phyloP scores from a whole-genome alignment of 345 rosid genomes.

The Arabidopsis thaliana region DNA sequence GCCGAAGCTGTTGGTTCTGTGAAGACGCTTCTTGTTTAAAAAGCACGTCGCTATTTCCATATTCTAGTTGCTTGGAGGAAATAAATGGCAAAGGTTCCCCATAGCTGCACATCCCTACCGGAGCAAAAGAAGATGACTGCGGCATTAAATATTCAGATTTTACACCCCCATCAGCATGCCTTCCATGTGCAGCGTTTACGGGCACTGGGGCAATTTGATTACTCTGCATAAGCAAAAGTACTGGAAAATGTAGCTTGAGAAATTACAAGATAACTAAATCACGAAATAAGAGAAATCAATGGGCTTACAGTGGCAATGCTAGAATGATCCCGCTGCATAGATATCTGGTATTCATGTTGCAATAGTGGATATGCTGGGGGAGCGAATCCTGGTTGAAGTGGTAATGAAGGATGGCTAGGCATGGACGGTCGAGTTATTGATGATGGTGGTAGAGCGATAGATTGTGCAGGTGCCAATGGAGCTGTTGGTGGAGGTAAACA shows the following conservation, averaged over 20 bases:
- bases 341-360: slow-evolving; percentile 63
- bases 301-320: slow-evolving; percentile 55
- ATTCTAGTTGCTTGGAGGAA: background rate
- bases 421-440: slow-evolving; percentile 49
- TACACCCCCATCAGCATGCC: slow-evolving; percentile 46
- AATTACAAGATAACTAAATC: slow-evolving; percentile 6
- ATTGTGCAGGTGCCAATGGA: slow-evolving; percentile 62
- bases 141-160: background rate
- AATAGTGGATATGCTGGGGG: slow-evolving; percentile 60
- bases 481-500: slow-evolving; percentile 66
- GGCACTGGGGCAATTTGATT: slow-evolving; percentile 57
- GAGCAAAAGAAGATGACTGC: background rate
- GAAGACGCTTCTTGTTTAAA: slow-evolving; percentile 67
- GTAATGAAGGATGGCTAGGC: slow-evolving; percentile 55
- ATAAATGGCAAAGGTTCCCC: background rate
- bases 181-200: slow-evolving; percentile 54
- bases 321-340: slow-evolving; percentile 51
- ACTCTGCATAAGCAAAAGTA: slow-evolving; percentile 53
- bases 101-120: background rate
- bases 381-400: slow-evolving; percentile 52
- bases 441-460: slow-evolving; percentile 41
- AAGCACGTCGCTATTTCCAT: slow-evolving; percentile 47
- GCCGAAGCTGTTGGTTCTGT: slow-evolving; percentile 62
- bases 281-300: slow-evolving; percentile 22
- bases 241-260: background rate